Percentiles rank a stretch among this genome's conserved stretches.
These are phyloP conservation scores for Boletus subcaerulescens DNA, from an alignment of 768 basidiomycete species.

Conservation along the genomic window DNA sequence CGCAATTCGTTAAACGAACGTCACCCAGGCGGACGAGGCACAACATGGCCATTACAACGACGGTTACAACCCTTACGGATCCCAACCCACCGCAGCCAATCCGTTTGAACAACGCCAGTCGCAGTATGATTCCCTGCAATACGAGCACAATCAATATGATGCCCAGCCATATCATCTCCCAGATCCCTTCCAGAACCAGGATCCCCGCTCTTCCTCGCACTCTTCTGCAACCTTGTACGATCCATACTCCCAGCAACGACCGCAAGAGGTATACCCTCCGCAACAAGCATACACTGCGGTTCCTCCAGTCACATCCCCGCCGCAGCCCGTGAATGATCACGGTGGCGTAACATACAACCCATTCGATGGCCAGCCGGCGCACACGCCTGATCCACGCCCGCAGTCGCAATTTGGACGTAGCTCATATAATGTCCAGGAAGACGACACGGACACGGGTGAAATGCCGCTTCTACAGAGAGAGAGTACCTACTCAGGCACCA, in stretches of 20 bases:
- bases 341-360: constrained; percentile 20
- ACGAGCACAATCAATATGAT: constrained; percentile 35
- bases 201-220: constrained; percentile 16
- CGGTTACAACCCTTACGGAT: constrained; percentile 53
- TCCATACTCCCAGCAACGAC: constrained; percentile 24
- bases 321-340: constrained; percentile 15
- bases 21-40: constrained; percentile 58
- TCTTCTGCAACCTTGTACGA: constrained; percentile 17
- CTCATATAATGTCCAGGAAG: constrained; percentile 42
- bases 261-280: constrained; percentile 15
- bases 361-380: constrained; percentile 17
- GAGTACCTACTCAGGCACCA: constrained; percentile 29
- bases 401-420: constrained; percentile 23
- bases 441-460: constrained; percentile 54
- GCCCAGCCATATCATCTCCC: constrained; percentile 36
- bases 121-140: constrained; percentile 26
- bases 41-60: constrained; percentile 66
- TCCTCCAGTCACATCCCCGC: constrained; percentile 19
- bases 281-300: constrained; percentile 22
- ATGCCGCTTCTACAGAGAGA: constrained; percentile 63
- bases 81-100: constrained; percentile 29
- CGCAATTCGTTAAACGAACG: background rate
- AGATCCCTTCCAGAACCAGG: constrained; percentile 34
- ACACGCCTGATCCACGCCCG: constrained; percentile 22
- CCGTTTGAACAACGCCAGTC: constrained; percentile 42